phyloP scores from a whole-genome alignment of 768 basidiomycete genomes.

The Lactarius pseudohatsudake region DNA sequence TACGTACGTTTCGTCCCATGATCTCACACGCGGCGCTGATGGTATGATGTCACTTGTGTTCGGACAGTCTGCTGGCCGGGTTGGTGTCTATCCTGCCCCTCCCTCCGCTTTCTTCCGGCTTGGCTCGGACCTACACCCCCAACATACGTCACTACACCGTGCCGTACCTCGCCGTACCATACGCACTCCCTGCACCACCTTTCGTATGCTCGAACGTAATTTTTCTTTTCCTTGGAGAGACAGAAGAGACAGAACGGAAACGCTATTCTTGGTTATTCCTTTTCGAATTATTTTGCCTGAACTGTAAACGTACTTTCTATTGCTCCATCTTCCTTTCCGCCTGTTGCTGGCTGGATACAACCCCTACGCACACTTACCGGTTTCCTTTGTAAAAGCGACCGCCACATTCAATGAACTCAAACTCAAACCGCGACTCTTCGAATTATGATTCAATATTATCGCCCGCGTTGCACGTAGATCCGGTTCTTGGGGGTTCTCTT shows the following conservation, averaged over 20 bases:
- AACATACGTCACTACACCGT: neutral
- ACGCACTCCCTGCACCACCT: neutral
- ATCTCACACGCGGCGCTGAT: neutral
- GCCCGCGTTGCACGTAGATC: neutral
- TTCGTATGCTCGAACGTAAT: conserved; percentile 1
- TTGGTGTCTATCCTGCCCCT: neutral
- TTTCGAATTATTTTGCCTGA: neutral
- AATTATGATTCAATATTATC: neutral
- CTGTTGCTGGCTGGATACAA: neutral
- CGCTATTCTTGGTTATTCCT: conserved; percentile 1
- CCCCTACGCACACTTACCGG: neutral
- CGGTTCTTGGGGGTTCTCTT: neutral
- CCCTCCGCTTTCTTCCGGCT: neutral
- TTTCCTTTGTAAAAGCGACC: neutral
- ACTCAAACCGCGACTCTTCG: neutral
- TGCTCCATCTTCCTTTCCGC: conserved; percentile 2
- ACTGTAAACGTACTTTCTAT: neutral
- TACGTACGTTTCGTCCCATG: neutral
- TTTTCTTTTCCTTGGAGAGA: neutral
- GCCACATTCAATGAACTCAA: neutral
- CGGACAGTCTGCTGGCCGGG: conserved; percentile 28
- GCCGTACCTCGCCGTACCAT: neutral
- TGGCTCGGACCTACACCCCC: neutral
- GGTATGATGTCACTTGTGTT: neutral
- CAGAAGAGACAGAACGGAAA: neutral